A percentile compares a stretch with the other conserved stretches of the same genome.
Evolutionary conservation across 1,284 basidiomycete genomes (phyloP).

Genomic region (Flammula alnicola): DNA sequence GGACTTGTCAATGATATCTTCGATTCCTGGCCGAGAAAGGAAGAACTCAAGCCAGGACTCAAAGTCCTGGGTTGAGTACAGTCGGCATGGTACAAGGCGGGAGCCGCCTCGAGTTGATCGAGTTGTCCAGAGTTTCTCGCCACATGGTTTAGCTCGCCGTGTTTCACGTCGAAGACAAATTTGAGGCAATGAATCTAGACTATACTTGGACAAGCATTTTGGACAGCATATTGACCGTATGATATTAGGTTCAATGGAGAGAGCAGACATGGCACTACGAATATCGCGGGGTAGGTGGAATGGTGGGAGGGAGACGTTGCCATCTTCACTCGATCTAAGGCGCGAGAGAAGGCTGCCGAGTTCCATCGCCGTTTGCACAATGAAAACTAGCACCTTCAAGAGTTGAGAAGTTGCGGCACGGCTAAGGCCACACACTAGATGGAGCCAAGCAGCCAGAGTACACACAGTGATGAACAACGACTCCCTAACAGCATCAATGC

Average conservation of each 20-base stretch:
- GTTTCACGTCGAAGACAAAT: slow-evolving; percentile 21
- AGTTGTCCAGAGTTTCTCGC: slow-evolving; percentile 25
- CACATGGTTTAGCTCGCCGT: slow-evolving; percentile 19
- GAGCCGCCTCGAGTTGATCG: slow-evolving; percentile 19
- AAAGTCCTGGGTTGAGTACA: slow-evolving; percentile 32
- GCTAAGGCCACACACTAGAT: slow-evolving; percentile 12
- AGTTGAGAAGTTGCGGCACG: slow-evolving; percentile 2
- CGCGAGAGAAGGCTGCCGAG: slow-evolving; percentile 6
- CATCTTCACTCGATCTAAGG: neutral
- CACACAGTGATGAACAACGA: neutral
- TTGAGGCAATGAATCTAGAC: slow-evolving; percentile 18
- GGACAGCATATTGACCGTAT: slow-evolving; percentile 30
- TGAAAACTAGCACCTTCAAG: slow-evolving; percentile 7
- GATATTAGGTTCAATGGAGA: slow-evolving; percentile 26
- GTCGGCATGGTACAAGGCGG: slow-evolving; percentile 24
- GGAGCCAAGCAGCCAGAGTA: slow-evolving; percentile 8
- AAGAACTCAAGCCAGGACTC: slow-evolving; percentile 35
- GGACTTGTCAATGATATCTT: slow-evolving; percentile 30
- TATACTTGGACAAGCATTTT: slow-evolving; percentile 29
- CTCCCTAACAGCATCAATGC: neutral
- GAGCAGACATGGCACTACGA: slow-evolving; percentile 14
- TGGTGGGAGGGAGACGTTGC: neutral
- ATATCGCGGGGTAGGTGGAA: slow-evolving; percentile 22
- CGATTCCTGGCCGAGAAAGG: slow-evolving; percentile 32
- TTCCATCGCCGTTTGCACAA: slow-evolving; percentile 6